These are phyloP conservation scores for Myxozyma neotropica DNA, from an alignment of 805 yeast species.

Conservation along the genomic window DNA sequence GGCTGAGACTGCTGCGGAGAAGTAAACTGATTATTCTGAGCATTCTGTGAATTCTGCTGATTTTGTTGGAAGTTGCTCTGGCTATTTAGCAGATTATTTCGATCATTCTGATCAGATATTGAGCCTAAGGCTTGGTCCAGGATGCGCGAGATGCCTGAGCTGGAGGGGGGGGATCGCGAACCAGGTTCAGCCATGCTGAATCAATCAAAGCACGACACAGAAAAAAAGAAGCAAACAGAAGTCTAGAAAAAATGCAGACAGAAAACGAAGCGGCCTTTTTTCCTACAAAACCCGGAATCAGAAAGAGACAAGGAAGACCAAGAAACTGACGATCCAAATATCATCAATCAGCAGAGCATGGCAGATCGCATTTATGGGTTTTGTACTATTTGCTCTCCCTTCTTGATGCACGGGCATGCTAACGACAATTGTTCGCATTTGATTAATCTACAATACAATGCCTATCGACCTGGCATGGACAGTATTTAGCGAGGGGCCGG, in stretches of 20 bases:
- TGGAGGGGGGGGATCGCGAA: background rate
- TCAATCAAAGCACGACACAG: background rate
- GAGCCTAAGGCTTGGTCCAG: conserved; percentile 7
- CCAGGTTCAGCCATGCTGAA: background rate
- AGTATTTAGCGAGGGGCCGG: conserved; percentile 70
- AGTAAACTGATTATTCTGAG: too few relatives aligned
- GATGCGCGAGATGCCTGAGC: background rate
- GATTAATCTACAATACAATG: conserved; percentile 51
- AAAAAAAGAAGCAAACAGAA: background rate
- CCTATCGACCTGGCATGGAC: conserved; percentile 81
- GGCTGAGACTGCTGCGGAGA: background rate
- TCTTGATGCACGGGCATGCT: background rate
- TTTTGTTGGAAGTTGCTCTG: too few relatives aligned
- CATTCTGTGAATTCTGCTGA: too few relatives aligned
- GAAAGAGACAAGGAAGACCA: too few relatives aligned
- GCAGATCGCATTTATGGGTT: too few relatives aligned
- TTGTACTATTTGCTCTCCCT: background rate
- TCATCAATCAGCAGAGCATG: too few relatives aligned
- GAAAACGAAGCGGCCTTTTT: background rate
- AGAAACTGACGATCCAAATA: too few relatives aligned
- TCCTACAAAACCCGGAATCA: too few relatives aligned
- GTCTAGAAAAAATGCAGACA: background rate
- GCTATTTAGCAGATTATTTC: background rate
- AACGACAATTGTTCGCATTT: background rate
- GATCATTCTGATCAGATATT: background rate